Percentiles rank a stretch among this genome's conserved stretches.
Evolutionary conservation across 106 monocot genomes (phyloP).

Genomic region (Dioscorea dumetorum): DNA sequence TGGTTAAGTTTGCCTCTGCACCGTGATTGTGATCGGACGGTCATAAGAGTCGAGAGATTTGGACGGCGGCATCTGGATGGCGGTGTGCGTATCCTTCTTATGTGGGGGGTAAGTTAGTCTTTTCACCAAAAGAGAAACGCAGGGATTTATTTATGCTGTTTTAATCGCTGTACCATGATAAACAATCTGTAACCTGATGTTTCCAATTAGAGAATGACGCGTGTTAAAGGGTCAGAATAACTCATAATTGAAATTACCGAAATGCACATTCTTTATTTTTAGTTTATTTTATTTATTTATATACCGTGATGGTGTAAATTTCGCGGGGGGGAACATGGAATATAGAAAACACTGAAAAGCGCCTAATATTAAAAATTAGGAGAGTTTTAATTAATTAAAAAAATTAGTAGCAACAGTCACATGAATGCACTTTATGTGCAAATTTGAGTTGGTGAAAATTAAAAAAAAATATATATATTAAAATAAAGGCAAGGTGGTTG

Average conservation of each 20-base stretch:
- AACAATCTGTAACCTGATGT: background rate
- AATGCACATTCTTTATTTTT: background rate
- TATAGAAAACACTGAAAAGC: too few relatives aligned
- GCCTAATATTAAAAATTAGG: too few relatives aligned
- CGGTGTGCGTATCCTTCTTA: background rate
- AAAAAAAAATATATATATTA: too few relatives aligned
- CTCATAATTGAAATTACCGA: background rate
- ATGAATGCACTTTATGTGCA: too few relatives aligned
- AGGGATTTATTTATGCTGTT: background rate
- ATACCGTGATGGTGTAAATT: background rate
- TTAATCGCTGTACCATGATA: background rate
- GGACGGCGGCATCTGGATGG: background rate
- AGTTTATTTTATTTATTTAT: background rate
- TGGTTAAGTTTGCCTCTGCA: background rate
- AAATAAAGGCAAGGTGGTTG: too few relatives aligned
- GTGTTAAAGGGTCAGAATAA: background rate
- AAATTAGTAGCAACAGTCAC: too few relatives aligned
- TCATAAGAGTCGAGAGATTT: background rate
- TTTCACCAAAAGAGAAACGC: background rate
- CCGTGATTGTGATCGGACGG: background rate
- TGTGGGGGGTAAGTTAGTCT: background rate
- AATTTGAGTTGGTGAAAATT: too few relatives aligned
- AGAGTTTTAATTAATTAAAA: too few relatives aligned
- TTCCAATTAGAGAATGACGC: background rate
- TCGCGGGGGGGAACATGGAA: too few relatives aligned